Base-by-base conservation (phyloP, 2,329 filamentous ascomycete genomes). In the Ophiocordyceps unilateralis region DNA sequence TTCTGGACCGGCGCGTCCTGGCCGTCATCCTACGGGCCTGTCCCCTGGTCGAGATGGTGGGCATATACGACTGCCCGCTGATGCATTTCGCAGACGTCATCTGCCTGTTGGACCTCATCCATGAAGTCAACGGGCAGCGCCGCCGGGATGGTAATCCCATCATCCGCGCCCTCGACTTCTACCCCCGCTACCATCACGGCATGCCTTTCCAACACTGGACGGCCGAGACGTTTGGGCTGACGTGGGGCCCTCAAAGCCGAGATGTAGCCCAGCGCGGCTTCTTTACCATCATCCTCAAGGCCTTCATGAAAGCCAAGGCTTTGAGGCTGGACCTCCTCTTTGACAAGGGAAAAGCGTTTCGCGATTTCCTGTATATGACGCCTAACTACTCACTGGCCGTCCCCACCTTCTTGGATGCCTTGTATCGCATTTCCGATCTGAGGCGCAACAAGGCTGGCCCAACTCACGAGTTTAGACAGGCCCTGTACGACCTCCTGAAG, bases 21-120 rank as follows among this genome's bases (percentile, higher is more conserved):
- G 58, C 61, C 2, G 47, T 62, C n/a, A 54, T 64, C 14, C 45
- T 63, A 1, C 53, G 58, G 7, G 51, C 51, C 1, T 59, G 55
- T 28, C 58, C 55, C 0, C 43, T 55, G 1, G 47, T 63, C 9
- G 51, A 48, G 4, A 58, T 56, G 51, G 1, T 64, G 14, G 60
- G 61, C 2, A 49, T 64, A 2, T 64, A 63, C 43, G 52, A 59
- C 41, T 64, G 61, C 22, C 59, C 58, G 0, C 44, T 63, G 1
- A 47, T 64, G 5, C 56, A 62, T 23, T 51, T 61, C n/a, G 61
- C 58, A 10, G 61, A 64, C 20, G 43, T 60, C 0, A 41, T 60
- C 1, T 51, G 48, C 11, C 43, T 64, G 0, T 47, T 64, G 1
- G 59, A 64, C 41, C 45, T 63, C 2, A 59, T 64, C 19, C 43